These are phyloP conservation scores for Exophiala sp. DNA, from an alignment of 2,329 filamentous ascomycete genomes.

Conservation along the genomic window DNA sequence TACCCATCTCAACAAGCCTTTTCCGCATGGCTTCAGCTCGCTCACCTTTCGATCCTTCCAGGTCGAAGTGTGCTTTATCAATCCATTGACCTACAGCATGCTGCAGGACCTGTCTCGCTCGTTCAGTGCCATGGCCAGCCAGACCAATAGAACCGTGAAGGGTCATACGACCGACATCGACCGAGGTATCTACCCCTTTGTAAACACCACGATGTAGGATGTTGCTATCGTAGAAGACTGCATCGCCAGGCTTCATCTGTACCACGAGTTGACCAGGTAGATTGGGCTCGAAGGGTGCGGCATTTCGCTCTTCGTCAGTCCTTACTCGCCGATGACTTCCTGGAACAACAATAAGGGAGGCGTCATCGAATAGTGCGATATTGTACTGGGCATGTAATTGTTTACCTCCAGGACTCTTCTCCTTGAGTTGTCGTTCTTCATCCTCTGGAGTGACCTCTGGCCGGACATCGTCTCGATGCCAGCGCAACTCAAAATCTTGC, in stretches of 20 bases:
- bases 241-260: constrained; percentile 67
- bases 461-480: constrained; percentile 82
- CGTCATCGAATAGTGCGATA: constrained; percentile 72
- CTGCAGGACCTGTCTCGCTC: constrained; percentile 44
- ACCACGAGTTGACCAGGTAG: constrained; percentile 66
- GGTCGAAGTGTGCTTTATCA: constrained; percentile 36
- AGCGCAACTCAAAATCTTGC: constrained; percentile 67
- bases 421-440: constrained; percentile 59
- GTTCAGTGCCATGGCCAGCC: constrained; percentile 37
- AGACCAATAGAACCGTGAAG: constrained; percentile 44
- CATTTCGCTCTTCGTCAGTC: constrained; percentile 65
- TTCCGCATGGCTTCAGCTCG: constrained; percentile 44
- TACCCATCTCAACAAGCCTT: constrained; percentile 45
- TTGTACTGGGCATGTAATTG: constrained; percentile 85
- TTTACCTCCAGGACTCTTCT: constrained; percentile 45
- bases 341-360: constrained; percentile 70
- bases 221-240: constrained; percentile 87
- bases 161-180: constrained; percentile 39
- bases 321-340: constrained; percentile 69
- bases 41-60: constrained; percentile 34
- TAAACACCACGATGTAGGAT: constrained; percentile 59
- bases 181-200: constrained; percentile 36
- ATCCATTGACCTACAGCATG: constrained; percentile 47
- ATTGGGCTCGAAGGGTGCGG: constrained; percentile 60
- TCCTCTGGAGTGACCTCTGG: constrained; percentile 63